phyloP scores from a whole-genome alignment of 1,284 basidiomycete species.

The Sporisorium sorghi region DNA sequence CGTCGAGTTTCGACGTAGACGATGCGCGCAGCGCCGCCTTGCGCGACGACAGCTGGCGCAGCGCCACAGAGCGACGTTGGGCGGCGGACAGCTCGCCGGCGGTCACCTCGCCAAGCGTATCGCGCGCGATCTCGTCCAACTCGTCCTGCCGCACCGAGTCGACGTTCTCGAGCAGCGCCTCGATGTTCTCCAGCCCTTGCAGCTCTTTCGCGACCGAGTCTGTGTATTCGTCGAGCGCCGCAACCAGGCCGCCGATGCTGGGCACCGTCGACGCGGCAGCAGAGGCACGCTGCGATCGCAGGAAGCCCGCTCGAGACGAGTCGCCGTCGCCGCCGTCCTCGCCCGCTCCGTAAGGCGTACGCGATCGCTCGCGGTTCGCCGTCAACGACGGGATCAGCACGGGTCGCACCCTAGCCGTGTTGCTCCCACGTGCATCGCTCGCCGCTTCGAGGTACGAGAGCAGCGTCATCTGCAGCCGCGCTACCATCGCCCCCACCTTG shows the following conservation, averaged over 20 bases:
- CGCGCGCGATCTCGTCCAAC: conserved; percentile 73
- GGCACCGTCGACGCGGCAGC: conserved; percentile 72
- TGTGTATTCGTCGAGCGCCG: conserved; percentile 76
- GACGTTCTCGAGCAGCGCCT: conserved; percentile 78
- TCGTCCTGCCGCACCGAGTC: conserved; percentile 79
- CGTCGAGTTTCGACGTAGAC: conserved; percentile 75
- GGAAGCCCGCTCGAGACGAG: conserved; percentile 35
- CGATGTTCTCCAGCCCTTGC: conserved; percentile 77
- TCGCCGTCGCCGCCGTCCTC: conserved; percentile 29
- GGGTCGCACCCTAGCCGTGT: conserved; percentile 28
- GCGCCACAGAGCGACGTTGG: conserved; percentile 72
- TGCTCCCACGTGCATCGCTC: conserved; percentile 46
- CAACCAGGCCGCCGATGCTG: conserved; percentile 80
- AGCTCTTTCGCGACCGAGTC: conserved; percentile 76
- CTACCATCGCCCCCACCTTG: conserved; percentile 44
- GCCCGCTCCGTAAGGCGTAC: conserved; percentile 24
- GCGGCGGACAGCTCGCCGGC: conserved; percentile 38
- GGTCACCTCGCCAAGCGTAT: conserved; percentile 37
- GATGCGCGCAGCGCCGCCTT: conserved; percentile 71
- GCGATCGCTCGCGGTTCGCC: conserved; percentile 40
- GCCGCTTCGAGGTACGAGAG: conserved; percentile 62
- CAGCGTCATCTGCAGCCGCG: conserved; percentile 50
- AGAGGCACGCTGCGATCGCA: conserved; percentile 37
- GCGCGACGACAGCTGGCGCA: conserved; percentile 75
- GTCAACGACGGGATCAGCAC: conserved; percentile 56